These are phyloP conservation scores for Cercospora sp. DNA, from an alignment of 2,329 filamentous ascomycete species.

Conservation along the genomic window DNA sequence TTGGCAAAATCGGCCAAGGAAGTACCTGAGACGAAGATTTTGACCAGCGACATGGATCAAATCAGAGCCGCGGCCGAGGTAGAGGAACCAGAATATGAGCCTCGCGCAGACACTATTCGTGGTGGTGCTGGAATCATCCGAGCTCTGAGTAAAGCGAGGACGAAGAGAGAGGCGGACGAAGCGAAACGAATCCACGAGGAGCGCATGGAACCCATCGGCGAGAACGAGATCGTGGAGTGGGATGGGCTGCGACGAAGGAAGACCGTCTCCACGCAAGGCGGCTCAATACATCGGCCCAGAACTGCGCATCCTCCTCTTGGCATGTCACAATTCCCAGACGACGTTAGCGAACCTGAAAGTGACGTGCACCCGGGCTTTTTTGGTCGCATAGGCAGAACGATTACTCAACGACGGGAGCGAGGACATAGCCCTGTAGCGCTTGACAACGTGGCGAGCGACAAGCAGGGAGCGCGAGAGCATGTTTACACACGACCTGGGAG, in stretches of 20 bases:
- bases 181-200: slow-evolving; percentile 77
- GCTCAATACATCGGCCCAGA: slow-evolving; percentile 50
- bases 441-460: slow-evolving; percentile 36
- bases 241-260: slow-evolving; percentile 80
- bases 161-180: slow-evolving; percentile 78
- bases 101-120: slow-evolving; percentile 93
- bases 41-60: slow-evolving; percentile 90
- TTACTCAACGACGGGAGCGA: slow-evolving; percentile 24
- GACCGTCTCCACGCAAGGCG: slow-evolving; percentile 46
- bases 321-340: slow-evolving; percentile 79
- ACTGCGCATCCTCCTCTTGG: slow-evolving; percentile 74
- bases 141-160: slow-evolving; percentile 71
- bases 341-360: slow-evolving; percentile 44
- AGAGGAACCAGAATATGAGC: slow-evolving; percentile 93
- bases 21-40: slow-evolving; percentile 88
- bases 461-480: slow-evolving; percentile 43
- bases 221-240: slow-evolving; percentile 84
- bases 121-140: slow-evolving; percentile 86
- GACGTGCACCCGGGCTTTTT: slow-evolving; percentile 53
- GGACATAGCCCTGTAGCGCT: slow-evolving; percentile 39
- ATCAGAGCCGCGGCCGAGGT: slow-evolving; percentile 93
- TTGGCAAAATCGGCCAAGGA: slow-evolving; percentile 98
- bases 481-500: slow-evolving; percentile 53
- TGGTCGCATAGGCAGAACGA: slow-evolving; percentile 35
- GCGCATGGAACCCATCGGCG: slow-evolving; percentile 73